These are phyloP conservation scores for Pyrenochaeta sp. DNA, from an alignment of 2,329 filamentous ascomycete genomes.

Conservation along the genomic window DNA sequence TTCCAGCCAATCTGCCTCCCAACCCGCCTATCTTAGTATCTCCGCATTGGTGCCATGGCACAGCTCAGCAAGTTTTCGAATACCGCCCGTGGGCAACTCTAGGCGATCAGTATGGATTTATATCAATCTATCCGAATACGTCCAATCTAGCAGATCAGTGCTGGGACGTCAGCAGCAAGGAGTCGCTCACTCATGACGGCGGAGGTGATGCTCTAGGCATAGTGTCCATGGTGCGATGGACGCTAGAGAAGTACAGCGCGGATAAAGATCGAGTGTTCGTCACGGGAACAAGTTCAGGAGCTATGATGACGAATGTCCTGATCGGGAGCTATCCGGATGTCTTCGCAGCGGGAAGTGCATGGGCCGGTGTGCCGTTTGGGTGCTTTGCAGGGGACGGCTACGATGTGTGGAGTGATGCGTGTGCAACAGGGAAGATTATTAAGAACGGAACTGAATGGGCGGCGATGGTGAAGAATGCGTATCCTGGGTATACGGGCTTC, in stretches of 20 bases:
- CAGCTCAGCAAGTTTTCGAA: slow-evolving; percentile 40
- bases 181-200: slow-evolving; percentile 43
- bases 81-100: slow-evolving; percentile 39
- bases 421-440: slow-evolving; percentile 42
- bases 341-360: slow-evolving; percentile 46
- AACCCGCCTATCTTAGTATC: slow-evolving; percentile 43
- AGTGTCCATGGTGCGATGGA: slow-evolving; percentile 42
- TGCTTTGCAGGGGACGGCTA: slow-evolving; percentile 45
- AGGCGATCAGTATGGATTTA: slow-evolving; percentile 46
- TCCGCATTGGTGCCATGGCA: slow-evolving; percentile 47
- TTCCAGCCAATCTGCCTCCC: slow-evolving; percentile 37
- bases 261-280: slow-evolving; percentile 45
- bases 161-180: slow-evolving; percentile 47
- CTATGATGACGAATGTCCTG: slow-evolving; percentile 49
- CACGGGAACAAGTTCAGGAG: slow-evolving; percentile 45
- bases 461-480: slow-evolving; percentile 36
- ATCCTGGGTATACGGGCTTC: slow-evolving; percentile 40
- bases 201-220: slow-evolving; percentile 46
- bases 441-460: slow-evolving; percentile 44
- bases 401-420: slow-evolving; percentile 42
- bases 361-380: slow-evolving; percentile 47
- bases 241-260: slow-evolving; percentile 37
- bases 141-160: slow-evolving; percentile 42
- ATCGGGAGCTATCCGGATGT: slow-evolving; percentile 46
- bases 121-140: slow-evolving; percentile 44